phyloP scores from a whole-genome alignment of 257 asterid genomes.

The Gynochthodes officinalis region DNA sequence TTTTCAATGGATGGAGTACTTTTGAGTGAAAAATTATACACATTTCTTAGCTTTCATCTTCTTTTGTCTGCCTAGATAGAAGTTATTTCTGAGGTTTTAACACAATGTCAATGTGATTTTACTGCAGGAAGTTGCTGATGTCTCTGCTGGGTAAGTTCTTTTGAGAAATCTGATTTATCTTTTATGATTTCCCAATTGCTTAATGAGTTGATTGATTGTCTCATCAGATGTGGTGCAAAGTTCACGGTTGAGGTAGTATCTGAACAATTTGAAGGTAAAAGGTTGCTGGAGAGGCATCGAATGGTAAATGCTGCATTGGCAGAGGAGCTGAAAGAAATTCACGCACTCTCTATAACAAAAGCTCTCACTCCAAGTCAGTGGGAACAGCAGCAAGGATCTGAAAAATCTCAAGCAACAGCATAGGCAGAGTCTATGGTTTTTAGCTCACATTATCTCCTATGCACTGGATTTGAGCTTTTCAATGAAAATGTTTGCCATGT shows the following conservation, averaged over 20 bases:
- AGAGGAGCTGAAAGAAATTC: constrained; percentile 81
- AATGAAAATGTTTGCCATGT: neutral
- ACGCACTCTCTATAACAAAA: constrained; percentile 84
- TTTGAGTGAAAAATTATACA: neutral
- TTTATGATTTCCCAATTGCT: constrained; percentile 2
- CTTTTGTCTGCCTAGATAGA: neutral
- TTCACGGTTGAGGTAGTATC: constrained; percentile 69
- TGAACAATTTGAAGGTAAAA: constrained; percentile 75
- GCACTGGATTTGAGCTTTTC: neutral
- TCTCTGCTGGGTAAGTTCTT: constrained; percentile 76
- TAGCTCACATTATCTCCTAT: neutral
- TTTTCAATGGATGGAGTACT: neutral
- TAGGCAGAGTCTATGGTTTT: constrained; percentile 14
- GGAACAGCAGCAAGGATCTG: constrained; percentile 60
- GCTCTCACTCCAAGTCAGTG: constrained; percentile 77
- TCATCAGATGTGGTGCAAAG: constrained; percentile 77
- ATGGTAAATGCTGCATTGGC: constrained; percentile 66
- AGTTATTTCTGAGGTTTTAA: neutral
- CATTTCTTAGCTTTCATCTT: neutral
- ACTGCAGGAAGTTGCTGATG: constrained; percentile 73
- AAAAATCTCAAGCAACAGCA: constrained; percentile 45
- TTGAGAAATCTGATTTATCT: neutral
- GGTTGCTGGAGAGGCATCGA: constrained; percentile 88
- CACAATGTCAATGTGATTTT: neutral
- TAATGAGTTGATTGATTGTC: neutral